Base-by-base conservation (phyloP, 345 rosid species). In the Passiflora organensis region DNA sequence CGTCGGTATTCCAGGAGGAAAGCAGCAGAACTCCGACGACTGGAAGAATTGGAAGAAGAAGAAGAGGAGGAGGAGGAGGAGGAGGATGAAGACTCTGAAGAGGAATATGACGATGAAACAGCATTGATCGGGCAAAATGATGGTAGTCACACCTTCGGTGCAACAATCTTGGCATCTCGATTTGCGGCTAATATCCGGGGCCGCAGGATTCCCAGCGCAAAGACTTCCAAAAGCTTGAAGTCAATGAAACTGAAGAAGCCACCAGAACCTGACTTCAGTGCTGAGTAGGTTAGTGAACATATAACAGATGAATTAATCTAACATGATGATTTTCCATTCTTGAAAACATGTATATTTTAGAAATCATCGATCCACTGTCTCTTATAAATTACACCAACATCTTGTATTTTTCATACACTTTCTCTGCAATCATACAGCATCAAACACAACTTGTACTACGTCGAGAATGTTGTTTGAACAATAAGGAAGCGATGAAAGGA, bases 161-260 rank as follows among this genome's bases (percentile, higher is more conserved):
- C 98, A 6, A 84, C 96, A 4, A 45, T 91, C 43, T 56, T 75
- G 2, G 96, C 86, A 1, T 86, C 90, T 20, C 76, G 93, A 41
- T 88, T 91, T 68, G 95, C 96, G 17, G 80, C 78, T 15, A 88
- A 82, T 67, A 86, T 94, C 28, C 78, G 79, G 41, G 75, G 76
- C 5, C 76, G 73, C 25, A 76, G 65, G 59, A 41, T 44, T 25
- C 68, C 80, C 43, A 60, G 47, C 50, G 13, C 62, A 45, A 57
- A 47, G 41, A 53, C 76, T 59, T 43, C 76, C 14, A 48, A 32
- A 36, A 59, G 67, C 48, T 69, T 87, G 8, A 28, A 28, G 34
- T 28, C 34, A 28, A 28, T 28, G 34, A 78, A 69, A 48, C 71
- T 84, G 67, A 90, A 76, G 74, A 91, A 86, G 72, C 98, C 95